phyloP scores from a whole-genome alignment of 2,329 filamentous ascomycete genomes.

The Fusarium redolens region DNA sequence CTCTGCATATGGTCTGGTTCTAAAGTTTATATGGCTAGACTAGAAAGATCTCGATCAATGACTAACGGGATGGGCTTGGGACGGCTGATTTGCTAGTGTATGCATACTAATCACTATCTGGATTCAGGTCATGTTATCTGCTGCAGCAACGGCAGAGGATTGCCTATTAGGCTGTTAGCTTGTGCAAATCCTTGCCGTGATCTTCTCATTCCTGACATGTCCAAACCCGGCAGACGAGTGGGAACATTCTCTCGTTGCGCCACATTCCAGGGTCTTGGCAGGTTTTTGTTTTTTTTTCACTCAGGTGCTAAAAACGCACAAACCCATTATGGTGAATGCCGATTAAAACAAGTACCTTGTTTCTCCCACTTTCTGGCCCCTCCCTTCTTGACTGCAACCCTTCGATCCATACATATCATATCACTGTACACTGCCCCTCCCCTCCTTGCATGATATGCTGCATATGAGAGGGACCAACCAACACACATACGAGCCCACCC shows the following conservation, averaged over 20 bases:
- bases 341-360: constrained; percentile 17
- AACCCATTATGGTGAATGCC: background rate
- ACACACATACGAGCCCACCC: background rate
- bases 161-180: background rate
- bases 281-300: background rate
- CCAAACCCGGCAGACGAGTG: constrained; percentile 27
- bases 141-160: background rate
- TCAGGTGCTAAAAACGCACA: background rate
- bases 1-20: background rate
- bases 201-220: constrained; percentile 29
- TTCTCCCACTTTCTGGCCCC: constrained; percentile 4
- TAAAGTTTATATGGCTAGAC: background rate
- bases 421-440: background rate
- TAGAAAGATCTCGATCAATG: constrained; percentile 1
- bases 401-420: background rate
- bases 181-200: constrained; percentile 12
- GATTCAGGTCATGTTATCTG: background rate
- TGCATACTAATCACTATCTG: background rate
- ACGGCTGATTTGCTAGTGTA: background rate
- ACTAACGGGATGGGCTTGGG: background rate
- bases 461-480: background rate
- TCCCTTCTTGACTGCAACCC: background rate
- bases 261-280: constrained; percentile 24
- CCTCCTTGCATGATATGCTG: constrained; percentile 24
- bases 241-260: background rate